phyloP scores from a whole-genome alignment of 495 filamentous ascomycete genomes.

The Annulohypoxylon bovei region DNA sequence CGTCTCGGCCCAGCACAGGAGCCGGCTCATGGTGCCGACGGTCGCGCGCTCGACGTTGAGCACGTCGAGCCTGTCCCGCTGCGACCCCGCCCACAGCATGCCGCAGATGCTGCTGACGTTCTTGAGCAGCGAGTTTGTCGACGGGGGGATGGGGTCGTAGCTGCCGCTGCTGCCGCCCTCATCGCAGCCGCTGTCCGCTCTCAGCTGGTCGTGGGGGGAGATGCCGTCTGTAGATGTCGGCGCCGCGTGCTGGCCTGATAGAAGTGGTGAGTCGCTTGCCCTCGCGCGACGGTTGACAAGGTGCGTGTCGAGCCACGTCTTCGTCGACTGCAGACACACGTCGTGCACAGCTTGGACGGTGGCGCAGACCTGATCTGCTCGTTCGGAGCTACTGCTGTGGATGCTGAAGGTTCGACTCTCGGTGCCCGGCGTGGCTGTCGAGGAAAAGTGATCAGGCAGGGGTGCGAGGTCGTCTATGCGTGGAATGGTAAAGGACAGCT shows the following conservation, averaged over 20 bases:
- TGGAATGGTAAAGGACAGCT: neutral
- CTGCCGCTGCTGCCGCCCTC: neutral
- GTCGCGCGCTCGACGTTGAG: conserved; percentile 35
- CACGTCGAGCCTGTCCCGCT: conserved; percentile 27
- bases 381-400: conserved; percentile 2
- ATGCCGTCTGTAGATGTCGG: neutral
- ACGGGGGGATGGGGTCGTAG: neutral
- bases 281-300: conserved; percentile 30
- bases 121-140: conserved; percentile 38
- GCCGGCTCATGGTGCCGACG: conserved; percentile 35
- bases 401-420: conserved; percentile 7
- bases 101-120: conserved; percentile 46
- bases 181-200: neutral
- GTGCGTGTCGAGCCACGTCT: conserved; percentile 42
- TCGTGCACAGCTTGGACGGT: conserved; percentile 25
- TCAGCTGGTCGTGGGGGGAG: neutral
- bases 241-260: neutral
- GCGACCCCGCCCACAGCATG: conserved; percentile 42
- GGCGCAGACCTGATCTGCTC: neutral
- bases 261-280: neutral
- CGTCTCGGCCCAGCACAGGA: conserved; percentile 45
- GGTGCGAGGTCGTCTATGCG: neutral
- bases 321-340: conserved; percentile 39
- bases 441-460: neutral
- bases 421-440: neutral